Conservation (phyloP, 306 rosid genomes). For the Castanopsis chinensis region DNA sequence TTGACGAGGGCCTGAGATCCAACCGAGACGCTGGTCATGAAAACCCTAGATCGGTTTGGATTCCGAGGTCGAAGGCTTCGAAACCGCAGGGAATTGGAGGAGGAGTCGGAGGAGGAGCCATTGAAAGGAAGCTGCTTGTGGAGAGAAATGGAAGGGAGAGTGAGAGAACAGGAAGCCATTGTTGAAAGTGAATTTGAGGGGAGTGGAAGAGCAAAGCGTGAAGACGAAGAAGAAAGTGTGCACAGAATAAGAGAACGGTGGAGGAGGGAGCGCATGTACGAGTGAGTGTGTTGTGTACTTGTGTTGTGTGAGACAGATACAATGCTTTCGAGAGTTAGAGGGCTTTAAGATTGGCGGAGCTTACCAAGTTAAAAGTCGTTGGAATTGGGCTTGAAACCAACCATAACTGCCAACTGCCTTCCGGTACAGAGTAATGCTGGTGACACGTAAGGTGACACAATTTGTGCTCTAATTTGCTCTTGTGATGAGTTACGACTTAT, state of each 20-base stretch:
- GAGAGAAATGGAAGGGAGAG: slow-evolving; percentile 49
- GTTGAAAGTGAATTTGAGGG: slow-evolving; percentile 34
- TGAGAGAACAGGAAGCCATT: slow-evolving; percentile 48
- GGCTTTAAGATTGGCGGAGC: slow-evolving; percentile 50
- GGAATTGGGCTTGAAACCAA: slow-evolving; percentile 27
- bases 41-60: slow-evolving; percentile 67
- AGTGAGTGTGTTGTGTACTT: background rate
- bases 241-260: slow-evolving; percentile 36
- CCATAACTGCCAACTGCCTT: slow-evolving; percentile 48
- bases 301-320: background rate
- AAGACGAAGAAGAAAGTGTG: slow-evolving; percentile 6
- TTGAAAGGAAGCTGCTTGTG: slow-evolving; percentile 28
- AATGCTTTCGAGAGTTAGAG: slow-evolving; percentile 12
- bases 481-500: no score
- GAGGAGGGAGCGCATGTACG: slow-evolving; percentile 28
- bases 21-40: slow-evolving; percentile 49
- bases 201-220: slow-evolving; percentile 13
- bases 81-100: slow-evolving; percentile 29
- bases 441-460: no score
- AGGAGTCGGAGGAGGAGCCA: slow-evolving; percentile 22
- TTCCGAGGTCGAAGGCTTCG: slow-evolving; percentile 22
- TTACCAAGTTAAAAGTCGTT: slow-evolving; percentile 31
- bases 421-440: background rate
- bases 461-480: no score
- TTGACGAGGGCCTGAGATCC: slow-evolving; percentile 57